These are phyloP conservation scores for Monilinia fructigena DNA, from an alignment of 2,329 filamentous ascomycete species.

Conservation along the genomic window DNA sequence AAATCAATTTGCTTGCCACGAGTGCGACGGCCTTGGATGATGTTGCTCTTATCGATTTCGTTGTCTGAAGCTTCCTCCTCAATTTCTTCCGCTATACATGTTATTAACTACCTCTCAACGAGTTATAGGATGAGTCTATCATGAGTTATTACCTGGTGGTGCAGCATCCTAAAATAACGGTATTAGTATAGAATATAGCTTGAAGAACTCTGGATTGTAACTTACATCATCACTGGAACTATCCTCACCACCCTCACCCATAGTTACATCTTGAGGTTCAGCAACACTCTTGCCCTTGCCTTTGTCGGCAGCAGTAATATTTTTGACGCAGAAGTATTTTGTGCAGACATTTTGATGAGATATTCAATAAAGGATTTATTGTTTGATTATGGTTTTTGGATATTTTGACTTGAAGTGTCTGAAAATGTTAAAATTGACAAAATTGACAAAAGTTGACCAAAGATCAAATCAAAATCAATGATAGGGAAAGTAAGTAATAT, in stretches of 20 bases:
- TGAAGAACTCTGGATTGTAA: constrained; percentile 26
- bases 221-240: constrained; percentile 61
- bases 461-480: constrained; percentile 4
- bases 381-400: not conserved
- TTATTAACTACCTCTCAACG: constrained; percentile 16
- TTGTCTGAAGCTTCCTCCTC: constrained; percentile 81
- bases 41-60: constrained; percentile 88
- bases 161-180: constrained; percentile 26
- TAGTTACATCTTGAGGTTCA: constrained; percentile 56
- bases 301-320: constrained; percentile 61
- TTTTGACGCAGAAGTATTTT: constrained; percentile 37
- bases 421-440: not conserved
- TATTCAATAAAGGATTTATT: not conserved
- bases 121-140: not conserved
- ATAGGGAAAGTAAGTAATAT: constrained; percentile 1
- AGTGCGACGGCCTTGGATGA: constrained; percentile 78
- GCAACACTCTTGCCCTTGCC: constrained; percentile 79
- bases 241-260: constrained; percentile 60
- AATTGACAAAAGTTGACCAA: not conserved
- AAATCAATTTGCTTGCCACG: constrained; percentile 92
- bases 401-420: not conserved
- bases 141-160: constrained; percentile 35
- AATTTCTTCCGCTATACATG: constrained; percentile 54
- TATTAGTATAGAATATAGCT: constrained; percentile 21
- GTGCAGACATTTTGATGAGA: constrained; percentile 45